Evolutionary conservation across 768 basidiomycete species (phyloP).

Genomic region (Dioszegia hungarica): DNA sequence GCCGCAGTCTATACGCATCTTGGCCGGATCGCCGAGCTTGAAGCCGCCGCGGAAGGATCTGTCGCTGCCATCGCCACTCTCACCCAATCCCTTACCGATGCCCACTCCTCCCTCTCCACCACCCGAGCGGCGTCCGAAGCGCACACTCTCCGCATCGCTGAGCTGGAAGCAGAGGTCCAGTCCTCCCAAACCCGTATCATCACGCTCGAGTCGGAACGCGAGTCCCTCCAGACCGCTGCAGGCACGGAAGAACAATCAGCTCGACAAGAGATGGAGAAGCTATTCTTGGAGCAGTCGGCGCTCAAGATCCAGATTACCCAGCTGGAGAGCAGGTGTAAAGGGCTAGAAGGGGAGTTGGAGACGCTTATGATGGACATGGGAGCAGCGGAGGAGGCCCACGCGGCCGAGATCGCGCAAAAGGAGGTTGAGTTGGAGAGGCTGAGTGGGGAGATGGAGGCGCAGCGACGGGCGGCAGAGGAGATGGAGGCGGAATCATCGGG

Average conservation of each 20-base stretch:
- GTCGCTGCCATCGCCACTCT: background rate
- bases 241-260: background rate
- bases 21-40: no score
- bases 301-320: background rate
- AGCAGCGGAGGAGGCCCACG: background rate
- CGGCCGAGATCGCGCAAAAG: background rate
- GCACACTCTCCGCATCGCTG: background rate
- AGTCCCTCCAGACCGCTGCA: background rate
- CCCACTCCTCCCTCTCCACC: no score
- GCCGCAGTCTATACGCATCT: no score
- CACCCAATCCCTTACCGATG: background rate
- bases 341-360: slow-evolving; percentile 1
- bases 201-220: background rate
- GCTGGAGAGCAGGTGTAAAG: background rate
- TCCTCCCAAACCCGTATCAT: background rate
- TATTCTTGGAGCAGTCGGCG: background rate
- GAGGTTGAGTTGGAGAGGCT: background rate
- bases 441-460: background rate
- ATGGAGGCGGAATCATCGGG: no score
- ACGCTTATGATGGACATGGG: background rate
- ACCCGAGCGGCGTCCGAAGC: background rate
- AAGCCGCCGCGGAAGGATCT: no score
- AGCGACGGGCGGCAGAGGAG: background rate
- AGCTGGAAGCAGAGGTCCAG: background rate
- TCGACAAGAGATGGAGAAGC: background rate